Percentiles rank a stretch among this genome's conserved stretches.
Conservation (phyloP, 768 basidiomycete genomes). For the Lactifluus pinguis region DNA sequence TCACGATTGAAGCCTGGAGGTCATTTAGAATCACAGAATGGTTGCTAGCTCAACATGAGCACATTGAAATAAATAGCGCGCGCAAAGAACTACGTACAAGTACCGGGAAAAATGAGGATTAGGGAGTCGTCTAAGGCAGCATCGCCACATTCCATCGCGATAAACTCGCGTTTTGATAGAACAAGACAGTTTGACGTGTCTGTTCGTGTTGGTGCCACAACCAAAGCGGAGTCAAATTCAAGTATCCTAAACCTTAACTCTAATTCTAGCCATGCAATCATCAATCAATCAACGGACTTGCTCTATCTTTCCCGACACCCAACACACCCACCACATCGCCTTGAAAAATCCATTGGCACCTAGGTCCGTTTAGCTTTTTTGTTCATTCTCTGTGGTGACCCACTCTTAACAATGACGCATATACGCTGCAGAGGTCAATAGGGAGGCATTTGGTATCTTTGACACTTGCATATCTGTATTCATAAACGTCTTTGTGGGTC, state of each 20-base stretch:
- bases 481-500: slow-evolving; percentile 9
- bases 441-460: slow-evolving; percentile 59
- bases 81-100: background rate
- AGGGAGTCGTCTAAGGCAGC: slow-evolving; percentile 36
- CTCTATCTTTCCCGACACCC: slow-evolving; percentile 1
- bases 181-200: background rate
- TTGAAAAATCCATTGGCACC: slow-evolving; percentile 96
- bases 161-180: background rate
- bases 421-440: slow-evolving; percentile 68
- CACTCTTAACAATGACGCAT: background rate
- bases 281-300: background rate
- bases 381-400: background rate
- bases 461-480: slow-evolving; percentile 7
- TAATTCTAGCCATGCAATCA: background rate
- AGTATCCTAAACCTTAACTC: slow-evolving; percentile 15
- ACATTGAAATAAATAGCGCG: background rate
- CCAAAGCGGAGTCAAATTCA: background rate
- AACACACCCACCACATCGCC: slow-evolving; percentile 39
- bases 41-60: background rate
- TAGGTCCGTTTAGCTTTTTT: slow-evolving; percentile 37
- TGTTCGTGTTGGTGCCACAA: no score
- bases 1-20: background rate
- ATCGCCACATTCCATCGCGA: slow-evolving; percentile 82
- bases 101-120: slow-evolving; percentile 28
- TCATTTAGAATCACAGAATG: background rate